Evolutionary conservation across 208 protist species (phyloP).

Genomic region (Wallacemonas sp.): DNA sequence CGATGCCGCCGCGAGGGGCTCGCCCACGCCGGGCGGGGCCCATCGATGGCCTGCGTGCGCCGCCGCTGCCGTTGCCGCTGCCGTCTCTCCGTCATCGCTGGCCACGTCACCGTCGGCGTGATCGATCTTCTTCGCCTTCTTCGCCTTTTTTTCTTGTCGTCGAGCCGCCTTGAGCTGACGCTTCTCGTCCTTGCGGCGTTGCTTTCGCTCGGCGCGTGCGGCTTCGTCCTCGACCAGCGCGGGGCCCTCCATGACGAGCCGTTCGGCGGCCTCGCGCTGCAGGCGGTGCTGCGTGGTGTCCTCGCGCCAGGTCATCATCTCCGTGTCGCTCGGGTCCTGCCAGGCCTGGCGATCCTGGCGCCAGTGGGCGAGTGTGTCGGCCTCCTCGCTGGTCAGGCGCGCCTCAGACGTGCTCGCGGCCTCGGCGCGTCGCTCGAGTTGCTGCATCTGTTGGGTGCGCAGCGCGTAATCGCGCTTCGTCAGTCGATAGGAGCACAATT

Average conservation of each 20-base stretch:
- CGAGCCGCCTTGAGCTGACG: constrained; percentile 10
- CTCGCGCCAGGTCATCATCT: constrained; percentile 40
- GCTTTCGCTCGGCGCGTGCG: constrained; percentile 20
- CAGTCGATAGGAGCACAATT: constrained; percentile 79
- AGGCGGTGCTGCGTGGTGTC: constrained; percentile 22
- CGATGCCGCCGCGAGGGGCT: too few relatives aligned
- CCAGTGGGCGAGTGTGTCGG: not conserved
- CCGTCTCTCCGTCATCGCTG: not conserved
- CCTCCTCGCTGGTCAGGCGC: constrained; percentile 2
- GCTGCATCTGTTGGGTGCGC: constrained; percentile 2
- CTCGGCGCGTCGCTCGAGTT: constrained; percentile 4
- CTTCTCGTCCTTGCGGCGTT: constrained; percentile 9
- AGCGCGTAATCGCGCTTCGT: constrained; percentile 44
- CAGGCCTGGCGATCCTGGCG: constrained; percentile 1
- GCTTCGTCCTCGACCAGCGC: constrained; percentile 35
- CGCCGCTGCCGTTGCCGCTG: not conserved
- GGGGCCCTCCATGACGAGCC: constrained; percentile 28
- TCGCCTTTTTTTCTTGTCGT: constrained; percentile 17
- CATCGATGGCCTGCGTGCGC: not conserved
- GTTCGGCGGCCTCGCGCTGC: constrained; percentile 24
- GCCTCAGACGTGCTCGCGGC: not conserved
- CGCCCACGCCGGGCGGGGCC: constrained; percentile 12
- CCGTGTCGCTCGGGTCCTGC: constrained; percentile 62
- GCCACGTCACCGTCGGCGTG: constrained; percentile 8
- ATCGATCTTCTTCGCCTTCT: not conserved